These are phyloP conservation scores for Colletotrichum caudatum DNA, from an alignment of 2,329 filamentous ascomycete genomes.

Conservation along the genomic window DNA sequence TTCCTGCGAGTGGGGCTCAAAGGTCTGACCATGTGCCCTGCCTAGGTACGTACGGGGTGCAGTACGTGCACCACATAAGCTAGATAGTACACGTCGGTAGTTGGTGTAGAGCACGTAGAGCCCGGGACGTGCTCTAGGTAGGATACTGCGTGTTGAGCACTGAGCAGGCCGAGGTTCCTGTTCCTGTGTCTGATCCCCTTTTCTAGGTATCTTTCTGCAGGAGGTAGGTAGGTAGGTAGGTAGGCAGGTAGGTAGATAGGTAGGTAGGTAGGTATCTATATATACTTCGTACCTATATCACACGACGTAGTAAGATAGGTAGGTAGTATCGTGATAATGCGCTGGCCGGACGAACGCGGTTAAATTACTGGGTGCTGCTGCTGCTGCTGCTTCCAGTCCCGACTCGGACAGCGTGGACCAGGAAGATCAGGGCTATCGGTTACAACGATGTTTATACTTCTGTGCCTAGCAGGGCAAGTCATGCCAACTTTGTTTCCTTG, in stretches of 20 bases:
- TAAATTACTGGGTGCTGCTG: not conserved
- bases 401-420: not conserved
- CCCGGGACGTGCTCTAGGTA: not conserved
- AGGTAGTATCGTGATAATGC: too few species aligned
- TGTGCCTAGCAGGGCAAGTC: conserved; percentile 3
- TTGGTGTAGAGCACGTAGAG: not conserved
- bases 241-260: too few species aligned
- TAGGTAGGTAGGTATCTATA: too few species aligned
- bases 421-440: not conserved
- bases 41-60: too few species aligned
- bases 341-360: not conserved
- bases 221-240: too few species aligned
- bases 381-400: not conserved
- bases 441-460: not conserved
- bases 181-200: not conserved
- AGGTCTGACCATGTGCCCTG: not conserved
- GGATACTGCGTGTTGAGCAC: not conserved
- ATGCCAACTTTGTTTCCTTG: conserved; percentile 3
- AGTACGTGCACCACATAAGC: too few species aligned
- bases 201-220: too few species aligned
- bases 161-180: not conserved
- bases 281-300: too few species aligned
- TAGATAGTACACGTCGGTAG: too few species aligned
- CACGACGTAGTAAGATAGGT: too few species aligned
- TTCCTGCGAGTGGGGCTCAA: not conserved